phyloP scores from a whole-genome alignment of 164 flowering plant species.

The Magnolia changhungtana region DNA sequence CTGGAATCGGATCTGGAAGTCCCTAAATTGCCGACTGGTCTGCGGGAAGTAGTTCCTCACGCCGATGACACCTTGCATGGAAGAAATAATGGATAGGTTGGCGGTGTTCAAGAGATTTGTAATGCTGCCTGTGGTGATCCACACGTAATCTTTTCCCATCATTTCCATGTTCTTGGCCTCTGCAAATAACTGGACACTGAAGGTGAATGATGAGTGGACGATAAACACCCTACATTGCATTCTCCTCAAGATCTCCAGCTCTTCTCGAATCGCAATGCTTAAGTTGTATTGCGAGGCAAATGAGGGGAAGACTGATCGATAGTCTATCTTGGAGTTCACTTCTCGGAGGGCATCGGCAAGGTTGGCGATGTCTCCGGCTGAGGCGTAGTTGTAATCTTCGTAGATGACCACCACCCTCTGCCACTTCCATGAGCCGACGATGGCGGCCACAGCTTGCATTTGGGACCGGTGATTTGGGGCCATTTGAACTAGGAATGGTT shows the following conservation, averaged over 20 bases:
- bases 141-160: constrained; percentile 15
- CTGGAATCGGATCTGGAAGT: constrained; percentile 4
- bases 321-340: constrained; percentile 18
- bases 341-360: constrained; percentile 12
- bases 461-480: constrained; percentile 20
- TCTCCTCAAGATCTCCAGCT: constrained; percentile 19
- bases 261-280: constrained; percentile 1
- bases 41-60: constrained; percentile 10
- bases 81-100: constrained; percentile 6
- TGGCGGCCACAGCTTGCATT: constrained; percentile 33
- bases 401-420: constrained; percentile 28
- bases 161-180: constrained; percentile 16
- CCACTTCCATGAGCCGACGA: constrained; percentile 28
- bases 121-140: constrained; percentile 9
- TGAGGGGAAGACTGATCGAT: constrained; percentile 16
- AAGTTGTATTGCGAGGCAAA: constrained; percentile 12
- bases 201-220: constrained; percentile 19
- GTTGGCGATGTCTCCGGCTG: not conserved
- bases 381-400: constrained; percentile 18
- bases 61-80: constrained; percentile 24
- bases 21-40: not conserved
- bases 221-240: constrained; percentile 30
- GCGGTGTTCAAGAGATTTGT: constrained; percentile 4
- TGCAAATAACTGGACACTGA: constrained; percentile 15
- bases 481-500: constrained; percentile 44